A percentile compares a stretch with the other conserved stretches of the same genome.
phyloP scores from a whole-genome alignment of 495 filamentous ascomycete species.

The Tuber melanosporum region DNA sequence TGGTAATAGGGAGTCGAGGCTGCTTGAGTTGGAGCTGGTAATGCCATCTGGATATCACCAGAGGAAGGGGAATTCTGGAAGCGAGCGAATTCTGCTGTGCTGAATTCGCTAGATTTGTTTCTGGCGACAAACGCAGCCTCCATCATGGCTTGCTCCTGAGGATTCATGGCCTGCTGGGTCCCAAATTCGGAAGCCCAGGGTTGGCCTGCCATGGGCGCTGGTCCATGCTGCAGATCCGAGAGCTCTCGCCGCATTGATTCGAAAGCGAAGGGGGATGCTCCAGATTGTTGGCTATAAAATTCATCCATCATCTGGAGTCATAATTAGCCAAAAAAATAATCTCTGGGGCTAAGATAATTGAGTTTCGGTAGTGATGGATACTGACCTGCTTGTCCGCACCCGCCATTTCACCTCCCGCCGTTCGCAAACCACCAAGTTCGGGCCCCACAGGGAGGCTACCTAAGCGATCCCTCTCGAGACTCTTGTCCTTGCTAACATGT shows the following conservation, averaged over 20 bases:
- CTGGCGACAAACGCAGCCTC: conserved; percentile 65
- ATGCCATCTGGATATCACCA: conserved; percentile 16
- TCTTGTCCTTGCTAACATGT: conserved; percentile 89
- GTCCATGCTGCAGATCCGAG: conserved; percentile 53
- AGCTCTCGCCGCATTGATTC: conserved; percentile 63
- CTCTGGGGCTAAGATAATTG: neutral
- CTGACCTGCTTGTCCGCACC: conserved; percentile 57
- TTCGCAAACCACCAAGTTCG: conserved; percentile 56
- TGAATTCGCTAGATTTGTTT: conserved; percentile 57
- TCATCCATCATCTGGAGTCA: conserved; percentile 75
- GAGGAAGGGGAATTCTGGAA: conserved; percentile 55
- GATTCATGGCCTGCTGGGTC: conserved; percentile 35
- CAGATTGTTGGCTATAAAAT: conserved; percentile 65
- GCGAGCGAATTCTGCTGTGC: conserved; percentile 74
- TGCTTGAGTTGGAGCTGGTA: conserved; percentile 25
- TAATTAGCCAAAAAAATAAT: conserved; percentile 29
- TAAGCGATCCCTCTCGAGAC: conserved; percentile 80
- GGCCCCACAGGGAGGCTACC: conserved; percentile 57
- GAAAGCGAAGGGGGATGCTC: conserved; percentile 55
- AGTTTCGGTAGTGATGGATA: conserved; percentile 21
- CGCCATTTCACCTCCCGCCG: conserved; percentile 50
- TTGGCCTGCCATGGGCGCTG: conserved; percentile 42
- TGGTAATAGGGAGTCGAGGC: conserved; percentile 26
- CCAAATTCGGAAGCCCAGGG: conserved; percentile 63
- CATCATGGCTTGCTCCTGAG: conserved; percentile 62